Percentiles rank a stretch among this genome's conserved stretches.
Evolutionary conservation across 306 rosid genomes (phyloP).

Genomic region (Elaeagnus macrophylla): DNA sequence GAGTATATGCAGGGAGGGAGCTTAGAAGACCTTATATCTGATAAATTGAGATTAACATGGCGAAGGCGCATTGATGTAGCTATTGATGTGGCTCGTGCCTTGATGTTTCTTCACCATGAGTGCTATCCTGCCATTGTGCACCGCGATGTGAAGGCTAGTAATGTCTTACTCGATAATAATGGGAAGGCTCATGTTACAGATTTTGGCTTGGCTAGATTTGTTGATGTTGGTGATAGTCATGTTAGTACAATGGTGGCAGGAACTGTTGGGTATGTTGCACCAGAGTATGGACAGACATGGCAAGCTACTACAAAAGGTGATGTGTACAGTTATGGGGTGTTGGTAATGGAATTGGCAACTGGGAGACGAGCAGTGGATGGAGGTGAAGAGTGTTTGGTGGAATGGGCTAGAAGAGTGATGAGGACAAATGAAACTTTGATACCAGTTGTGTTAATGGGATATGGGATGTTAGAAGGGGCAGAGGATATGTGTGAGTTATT

Average conservation of each 20-base stretch:
- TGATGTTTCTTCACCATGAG: conserved; percentile 76
- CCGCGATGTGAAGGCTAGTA: conserved; percentile 89
- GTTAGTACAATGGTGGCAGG: conserved; percentile 95
- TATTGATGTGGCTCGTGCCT: conserved; percentile 71
- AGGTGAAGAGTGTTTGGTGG: conserved; percentile 86
- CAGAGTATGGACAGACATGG: conserved; percentile 95
- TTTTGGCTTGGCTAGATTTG: conserved; percentile 80
- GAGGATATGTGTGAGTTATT: conserved; percentile 77
- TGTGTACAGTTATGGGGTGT: conserved; percentile 82
- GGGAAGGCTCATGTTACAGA: conserved; percentile 86
- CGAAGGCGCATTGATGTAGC: conserved; percentile 52
- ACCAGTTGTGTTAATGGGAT: conserved; percentile 55
- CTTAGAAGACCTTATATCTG: conserved; percentile 62
- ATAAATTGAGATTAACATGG: conserved; percentile 50
- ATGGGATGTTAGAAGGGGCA: conserved; percentile 53
- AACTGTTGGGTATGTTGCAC: conserved; percentile 91
- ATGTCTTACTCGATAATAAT: conserved; percentile 65
- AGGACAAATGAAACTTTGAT: conserved; percentile 28
- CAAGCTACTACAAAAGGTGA: conserved; percentile 89
- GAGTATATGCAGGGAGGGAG: conserved; percentile 92
- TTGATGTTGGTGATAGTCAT: conserved; percentile 76
- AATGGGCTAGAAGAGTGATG: conserved; percentile 74
- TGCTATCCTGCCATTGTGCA: conserved; percentile 73
- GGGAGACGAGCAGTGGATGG: conserved; percentile 89
- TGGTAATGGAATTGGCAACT: conserved; percentile 78